Percentiles rank a stretch among this genome's conserved stretches.
Conservation (phyloP, 2,329 filamentous ascomycete genomes). For the Neonectria faginata region DNA sequence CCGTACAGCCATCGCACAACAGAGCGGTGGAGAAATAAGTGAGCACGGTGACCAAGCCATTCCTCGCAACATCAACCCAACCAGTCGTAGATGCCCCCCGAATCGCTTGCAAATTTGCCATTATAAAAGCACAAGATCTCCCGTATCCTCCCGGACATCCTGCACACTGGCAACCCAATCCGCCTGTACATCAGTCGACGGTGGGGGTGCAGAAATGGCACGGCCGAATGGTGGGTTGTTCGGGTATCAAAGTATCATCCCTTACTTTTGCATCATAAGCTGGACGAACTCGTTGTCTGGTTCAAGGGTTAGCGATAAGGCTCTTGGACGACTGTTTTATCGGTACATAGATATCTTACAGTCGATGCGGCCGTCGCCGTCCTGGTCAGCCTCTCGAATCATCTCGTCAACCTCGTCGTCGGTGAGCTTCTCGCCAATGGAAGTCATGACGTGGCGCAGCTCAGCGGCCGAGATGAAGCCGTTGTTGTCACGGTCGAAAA, state of each 20-base stretch:
- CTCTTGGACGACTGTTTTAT: not conserved
- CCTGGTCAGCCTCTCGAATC: constrained; percentile 91
- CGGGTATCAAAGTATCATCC: constrained; percentile 44
- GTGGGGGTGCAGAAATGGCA: constrained; percentile 33
- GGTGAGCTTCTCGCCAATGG: constrained; percentile 90
- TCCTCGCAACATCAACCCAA: constrained; percentile 44
- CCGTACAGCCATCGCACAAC: constrained; percentile 37
- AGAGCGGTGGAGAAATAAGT: constrained; percentile 39
- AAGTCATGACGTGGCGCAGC: constrained; percentile 91
- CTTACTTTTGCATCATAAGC: constrained; percentile 95
- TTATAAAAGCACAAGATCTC: constrained; percentile 45
- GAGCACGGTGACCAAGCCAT: constrained; percentile 43
- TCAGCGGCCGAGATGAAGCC: constrained; percentile 91
- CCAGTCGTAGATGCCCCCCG: constrained; percentile 43
- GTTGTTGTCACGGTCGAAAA: constrained; percentile 91
- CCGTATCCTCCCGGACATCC: constrained; percentile 34
- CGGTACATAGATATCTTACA: constrained; percentile 66
- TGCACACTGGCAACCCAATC: constrained; percentile 34
- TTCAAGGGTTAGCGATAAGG: constrained; percentile 34
- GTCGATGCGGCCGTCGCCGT: constrained; percentile 88
- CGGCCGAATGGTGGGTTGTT: constrained; percentile 35
- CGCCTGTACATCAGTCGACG: constrained; percentile 15
- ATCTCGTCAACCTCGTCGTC: constrained; percentile 94
- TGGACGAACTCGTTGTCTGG: constrained; percentile 92
- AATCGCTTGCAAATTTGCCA: constrained; percentile 49